Percentiles rank a stretch among this genome's conserved stretches.
Evolutionary conservation across 768 basidiomycete species (phyloP).

Genomic region (Coprinopsis sp.): DNA sequence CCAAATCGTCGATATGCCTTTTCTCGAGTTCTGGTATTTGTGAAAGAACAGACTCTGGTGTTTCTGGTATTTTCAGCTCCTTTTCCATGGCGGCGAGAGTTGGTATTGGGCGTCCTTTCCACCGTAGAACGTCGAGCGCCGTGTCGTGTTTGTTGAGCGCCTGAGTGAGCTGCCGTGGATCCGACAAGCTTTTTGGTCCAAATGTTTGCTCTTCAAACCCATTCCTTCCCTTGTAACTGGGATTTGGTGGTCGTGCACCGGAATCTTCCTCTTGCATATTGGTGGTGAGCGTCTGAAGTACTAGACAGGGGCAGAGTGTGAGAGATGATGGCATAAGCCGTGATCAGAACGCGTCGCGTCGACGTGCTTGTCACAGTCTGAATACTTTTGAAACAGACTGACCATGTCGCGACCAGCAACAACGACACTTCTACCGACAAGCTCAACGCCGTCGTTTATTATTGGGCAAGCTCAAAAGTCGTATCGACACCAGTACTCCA

Average conservation of each 20-base stretch:
- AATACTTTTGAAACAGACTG: no score
- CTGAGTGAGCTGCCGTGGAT: neutral
- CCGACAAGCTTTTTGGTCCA: neutral
- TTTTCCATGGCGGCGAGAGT: neutral
- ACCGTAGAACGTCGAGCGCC: neutral
- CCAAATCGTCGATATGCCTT: neutral
- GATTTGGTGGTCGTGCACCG: neutral
- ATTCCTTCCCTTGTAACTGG: neutral
- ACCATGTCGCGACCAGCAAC: constrained; percentile 32
- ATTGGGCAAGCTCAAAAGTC: constrained; percentile 40
- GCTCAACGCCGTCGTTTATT: constrained; percentile 41
- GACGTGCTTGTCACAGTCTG: no score
- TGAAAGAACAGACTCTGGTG: neutral
- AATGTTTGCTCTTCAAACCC: neutral
- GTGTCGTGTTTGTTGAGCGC: neutral
- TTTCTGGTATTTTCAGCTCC: neutral
- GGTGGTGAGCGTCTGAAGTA: no score
- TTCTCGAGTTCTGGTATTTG: neutral
- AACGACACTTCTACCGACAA: constrained; percentile 30
- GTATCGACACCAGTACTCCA: constrained; percentile 53
- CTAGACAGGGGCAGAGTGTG: no score
- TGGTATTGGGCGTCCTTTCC: neutral
- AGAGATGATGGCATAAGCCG: no score
- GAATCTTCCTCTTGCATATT: neutral
- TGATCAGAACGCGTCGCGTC: constrained; percentile 7